phyloP scores from a whole-genome alignment of 2,329 filamentous ascomycete genomes.

The Neofusicoccum ribis region DNA sequence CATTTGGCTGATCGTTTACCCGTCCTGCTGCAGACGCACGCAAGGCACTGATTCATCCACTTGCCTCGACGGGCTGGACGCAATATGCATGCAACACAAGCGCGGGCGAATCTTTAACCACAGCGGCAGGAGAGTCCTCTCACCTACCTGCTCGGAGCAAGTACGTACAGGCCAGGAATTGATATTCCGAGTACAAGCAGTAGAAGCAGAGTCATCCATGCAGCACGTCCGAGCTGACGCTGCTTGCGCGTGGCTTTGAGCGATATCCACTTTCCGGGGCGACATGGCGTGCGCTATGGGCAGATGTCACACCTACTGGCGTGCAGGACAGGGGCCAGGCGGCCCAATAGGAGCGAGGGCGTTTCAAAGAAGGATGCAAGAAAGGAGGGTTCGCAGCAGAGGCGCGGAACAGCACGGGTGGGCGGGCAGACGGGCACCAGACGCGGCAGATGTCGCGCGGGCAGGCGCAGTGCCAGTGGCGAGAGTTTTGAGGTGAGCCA shows the following conservation, averaged over 20 bases:
- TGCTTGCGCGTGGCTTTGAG: not conserved
- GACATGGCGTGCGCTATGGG: slow-evolving; percentile 13
- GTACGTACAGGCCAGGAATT: not conserved
- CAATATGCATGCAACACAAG: not conserved
- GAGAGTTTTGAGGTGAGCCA: not conserved
- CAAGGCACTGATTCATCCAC: not conserved
- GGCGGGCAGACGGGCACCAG: not conserved
- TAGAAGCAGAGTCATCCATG: not conserved
- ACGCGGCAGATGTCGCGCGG: not conserved
- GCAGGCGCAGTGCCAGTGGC: not conserved
- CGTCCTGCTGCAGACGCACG: not conserved
- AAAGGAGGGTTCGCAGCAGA: slow-evolving; percentile 9
- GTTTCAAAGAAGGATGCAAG: slow-evolving; percentile 10
- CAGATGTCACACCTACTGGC: not conserved
- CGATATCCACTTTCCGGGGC: slow-evolving; percentile 3
- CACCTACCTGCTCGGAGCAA: too few relatives aligned
- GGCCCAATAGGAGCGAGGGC: slow-evolving; percentile 1
- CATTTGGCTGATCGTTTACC: not conserved
- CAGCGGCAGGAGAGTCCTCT: not conserved
- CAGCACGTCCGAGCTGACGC: not conserved
- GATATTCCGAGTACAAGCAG: not conserved
- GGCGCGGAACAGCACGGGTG: not conserved
- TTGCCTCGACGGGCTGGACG: not conserved
- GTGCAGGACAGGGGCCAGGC: not conserved
- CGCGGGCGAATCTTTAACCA: not conserved